Conservation (phyloP, 2,329 filamentous ascomycete genomes). For the Thielaviopsis ethacetica region DNA sequence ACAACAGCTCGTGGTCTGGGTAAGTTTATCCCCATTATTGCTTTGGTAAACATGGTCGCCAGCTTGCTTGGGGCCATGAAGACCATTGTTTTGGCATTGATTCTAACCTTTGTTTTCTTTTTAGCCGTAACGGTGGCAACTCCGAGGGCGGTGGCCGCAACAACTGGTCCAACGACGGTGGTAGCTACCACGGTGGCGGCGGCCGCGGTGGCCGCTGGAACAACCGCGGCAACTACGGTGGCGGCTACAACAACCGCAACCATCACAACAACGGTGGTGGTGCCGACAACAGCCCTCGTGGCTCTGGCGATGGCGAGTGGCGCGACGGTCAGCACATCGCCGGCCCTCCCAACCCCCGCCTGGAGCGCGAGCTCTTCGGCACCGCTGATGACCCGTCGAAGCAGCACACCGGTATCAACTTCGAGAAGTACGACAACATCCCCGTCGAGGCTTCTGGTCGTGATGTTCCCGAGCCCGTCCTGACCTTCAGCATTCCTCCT, state of each 20-base stretch:
- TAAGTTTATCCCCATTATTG: conserved; percentile 23
- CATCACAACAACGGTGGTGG: conserved; percentile 18
- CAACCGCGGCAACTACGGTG: conserved; percentile 23
- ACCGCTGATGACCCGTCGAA: conserved; percentile 80
- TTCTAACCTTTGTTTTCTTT: neutral
- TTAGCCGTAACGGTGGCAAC: conserved; percentile 19
- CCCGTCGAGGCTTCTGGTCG: conserved; percentile 93
- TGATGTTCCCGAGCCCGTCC: conserved; percentile 82
- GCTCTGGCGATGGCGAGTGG: conserved; percentile 93
- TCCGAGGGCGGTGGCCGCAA: conserved; percentile 16
- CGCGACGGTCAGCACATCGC: conserved; percentile 91
- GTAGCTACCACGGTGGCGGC: conserved; percentile 23
- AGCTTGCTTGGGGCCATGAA: no score
- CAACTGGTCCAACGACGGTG: conserved; percentile 21
- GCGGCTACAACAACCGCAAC: conserved; percentile 14
- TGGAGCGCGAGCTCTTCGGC: conserved; percentile 94
- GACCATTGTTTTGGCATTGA: neutral
- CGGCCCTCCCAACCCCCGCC: conserved; percentile 69
- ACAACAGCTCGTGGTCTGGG: conserved; percentile 49
- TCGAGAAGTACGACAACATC: conserved; percentile 99
- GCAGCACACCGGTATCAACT: conserved; percentile 98
- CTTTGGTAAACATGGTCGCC: no score
- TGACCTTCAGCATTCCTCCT: conserved; percentile 82
- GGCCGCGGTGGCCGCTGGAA: conserved; percentile 18
- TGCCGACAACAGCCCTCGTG: conserved; percentile 31